These are phyloP conservation scores for Austropuccinia psidii DNA, from an alignment of 1,284 basidiomycete genomes.

Conservation along the genomic window DNA sequence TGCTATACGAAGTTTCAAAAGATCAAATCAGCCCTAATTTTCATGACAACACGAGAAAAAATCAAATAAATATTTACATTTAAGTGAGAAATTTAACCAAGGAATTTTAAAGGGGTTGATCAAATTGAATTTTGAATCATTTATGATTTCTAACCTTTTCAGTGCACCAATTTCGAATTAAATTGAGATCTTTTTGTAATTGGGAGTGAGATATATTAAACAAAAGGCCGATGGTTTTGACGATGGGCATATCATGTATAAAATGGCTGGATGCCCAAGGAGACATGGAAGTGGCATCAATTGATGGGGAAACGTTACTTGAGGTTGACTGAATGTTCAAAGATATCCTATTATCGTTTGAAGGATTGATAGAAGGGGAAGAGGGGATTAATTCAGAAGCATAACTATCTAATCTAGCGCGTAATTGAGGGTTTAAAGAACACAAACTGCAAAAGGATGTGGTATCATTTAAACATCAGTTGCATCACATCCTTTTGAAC, in stretches of 20 bases:
- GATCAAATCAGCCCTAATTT: conserved; percentile 16
- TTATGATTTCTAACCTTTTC: conserved; percentile 58
- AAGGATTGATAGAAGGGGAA: conserved; percentile 46
- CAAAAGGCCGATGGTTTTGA: conserved; percentile 61
- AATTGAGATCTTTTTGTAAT: conserved; percentile 67
- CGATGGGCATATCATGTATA: conserved; percentile 66
- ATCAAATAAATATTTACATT: neutral
- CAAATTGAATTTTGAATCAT: too few relatives aligned
- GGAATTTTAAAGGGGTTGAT: too few relatives aligned
- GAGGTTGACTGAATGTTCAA: conserved; percentile 11
- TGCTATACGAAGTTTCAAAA: conserved; percentile 70
- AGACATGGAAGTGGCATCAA: conserved; percentile 5
- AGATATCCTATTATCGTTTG: conserved; percentile 5
- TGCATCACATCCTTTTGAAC: too few relatives aligned
- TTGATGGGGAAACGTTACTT: conserved; percentile 6
- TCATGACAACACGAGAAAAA: neutral
- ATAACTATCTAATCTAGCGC: conserved; percentile 70
- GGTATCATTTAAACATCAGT: too few relatives aligned
- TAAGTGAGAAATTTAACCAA: too few relatives aligned
- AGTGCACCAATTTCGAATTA: conserved; percentile 60
- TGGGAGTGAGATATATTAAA: conserved; percentile 66
- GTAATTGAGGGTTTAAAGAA: conserved; percentile 76
- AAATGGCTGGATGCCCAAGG: conserved; percentile 35
- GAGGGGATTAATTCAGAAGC: conserved; percentile 64
- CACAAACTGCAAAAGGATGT: too few relatives aligned